Evolutionary conservation across 768 basidiomycete genomes (phyloP), one percentile per base, ranked within the genome.

Genomic region (Tylopilus sp.): DNA sequence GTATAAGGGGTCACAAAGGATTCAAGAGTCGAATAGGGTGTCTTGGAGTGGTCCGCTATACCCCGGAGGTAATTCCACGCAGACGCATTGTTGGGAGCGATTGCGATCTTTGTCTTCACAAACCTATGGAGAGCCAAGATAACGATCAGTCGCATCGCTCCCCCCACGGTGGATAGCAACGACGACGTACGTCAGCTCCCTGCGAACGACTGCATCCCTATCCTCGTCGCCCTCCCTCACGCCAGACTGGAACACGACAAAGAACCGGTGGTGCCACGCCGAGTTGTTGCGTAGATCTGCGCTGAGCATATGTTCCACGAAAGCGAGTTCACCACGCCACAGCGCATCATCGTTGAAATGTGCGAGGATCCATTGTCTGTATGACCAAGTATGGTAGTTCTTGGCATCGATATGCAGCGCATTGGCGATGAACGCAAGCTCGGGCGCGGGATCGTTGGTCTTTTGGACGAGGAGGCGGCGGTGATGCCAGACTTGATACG

Each of bases 331-430:
- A 13, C 75, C 77, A 1, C 57, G 70, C 90, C 90, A 93, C 55
- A 92, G 59, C n/a, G 69, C 76, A 31, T 80, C 76, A 50, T 84
- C 77, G 59, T 85, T 83, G 74, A 95, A 95, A 64, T 86, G 82
- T 9, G 89, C 85, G 39, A 97, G 81, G 12, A 94, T 68, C 93
- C 94, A 98, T 68, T 99, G 95, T 7, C 95, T 80, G 69, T 98
- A 95, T 8, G 91, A 90, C 97, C 97, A 99, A 0, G 97, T 98
- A 69, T 98, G 95, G 68, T 99, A 99, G 73, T 99, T 99, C 80
- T 99, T 99, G 40, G 82, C 71, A 65, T 99, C 97, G 20, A 71
- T 77, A 8, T 79, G 71, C 26, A 99, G 80, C 1, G 84, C 83
- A 49, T 73, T 69, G 45, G 83, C 79, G 65, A 93, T 85, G 69